Evolutionary conservation across 768 basidiomycete species (phyloP).

Genomic region (Rhodosporidiobolus sp.): DNA sequence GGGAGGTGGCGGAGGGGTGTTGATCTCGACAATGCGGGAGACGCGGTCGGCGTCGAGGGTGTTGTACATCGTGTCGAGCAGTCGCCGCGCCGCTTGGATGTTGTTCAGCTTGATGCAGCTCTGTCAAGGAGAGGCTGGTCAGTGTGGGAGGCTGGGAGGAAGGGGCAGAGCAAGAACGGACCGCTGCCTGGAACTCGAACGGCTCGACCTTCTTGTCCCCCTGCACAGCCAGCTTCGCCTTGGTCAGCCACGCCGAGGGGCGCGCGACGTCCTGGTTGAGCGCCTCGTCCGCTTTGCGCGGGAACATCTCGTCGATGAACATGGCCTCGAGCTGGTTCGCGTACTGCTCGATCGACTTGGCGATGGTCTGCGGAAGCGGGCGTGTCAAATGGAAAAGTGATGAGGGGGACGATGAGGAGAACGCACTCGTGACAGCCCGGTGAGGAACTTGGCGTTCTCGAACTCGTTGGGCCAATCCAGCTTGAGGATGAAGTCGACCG

Average conservation of each 20-base stretch:
- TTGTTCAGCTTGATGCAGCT: conserved; percentile 98
- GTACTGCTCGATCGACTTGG: conserved; percentile 87
- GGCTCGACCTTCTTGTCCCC: conserved; percentile 91
- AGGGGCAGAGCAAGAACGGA: conserved; percentile 37
- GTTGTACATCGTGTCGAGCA: conserved; percentile 90
- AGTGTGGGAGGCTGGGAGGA: too few species aligned
- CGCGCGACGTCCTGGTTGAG: conserved; percentile 49
- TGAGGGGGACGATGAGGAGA: not conserved
- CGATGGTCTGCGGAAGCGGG: conserved; percentile 65
- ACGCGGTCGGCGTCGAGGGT: conserved; percentile 87
- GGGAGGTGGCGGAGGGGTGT: conserved; percentile 52
- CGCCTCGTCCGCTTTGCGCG: conserved; percentile 64
- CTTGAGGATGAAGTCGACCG: conserved; percentile 80
- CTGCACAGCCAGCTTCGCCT: conserved; percentile 54
- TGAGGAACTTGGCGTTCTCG: conserved; percentile 84
- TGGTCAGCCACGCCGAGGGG: conserved; percentile 55
- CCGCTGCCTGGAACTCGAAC: conserved; percentile 81
- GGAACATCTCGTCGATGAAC: conserved; percentile 95
- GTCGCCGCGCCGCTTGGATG: conserved; percentile 81
- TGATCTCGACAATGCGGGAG: conserved; percentile 54
- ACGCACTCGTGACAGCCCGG: conserved; percentile 75
- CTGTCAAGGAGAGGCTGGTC: conserved; percentile 47
- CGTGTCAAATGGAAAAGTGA: not conserved
- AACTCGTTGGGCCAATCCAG: conserved; percentile 89
- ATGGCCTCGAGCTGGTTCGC: conserved; percentile 79